Base-by-base conservation (phyloP, 495 filamentous ascomycete genomes). In the Staphylotrichum tortipilum region DNA sequence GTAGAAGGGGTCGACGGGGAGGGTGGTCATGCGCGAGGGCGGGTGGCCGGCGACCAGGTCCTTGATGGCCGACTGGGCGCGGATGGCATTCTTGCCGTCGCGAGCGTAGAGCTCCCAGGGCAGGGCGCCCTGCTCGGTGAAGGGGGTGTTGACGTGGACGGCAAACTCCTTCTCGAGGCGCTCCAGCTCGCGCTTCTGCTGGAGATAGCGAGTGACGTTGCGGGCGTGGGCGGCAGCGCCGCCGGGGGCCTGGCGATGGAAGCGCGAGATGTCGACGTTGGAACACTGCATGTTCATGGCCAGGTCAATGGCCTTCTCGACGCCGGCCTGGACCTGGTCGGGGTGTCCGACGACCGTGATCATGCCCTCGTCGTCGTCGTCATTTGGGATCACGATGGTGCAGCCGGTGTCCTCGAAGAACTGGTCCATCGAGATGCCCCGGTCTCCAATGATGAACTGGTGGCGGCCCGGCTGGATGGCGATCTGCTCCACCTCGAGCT, bases 381-480 rank as follows among this genome's bases (percentile, higher is more conserved):
- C 26, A 28, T 75, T 80, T 24, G 94, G 90, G 19, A 96, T 58
- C 37, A 96, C 79, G 38, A 97, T 80, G 34, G 85, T 76, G 67
- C 94, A 99, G 43, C 91, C 92, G 39, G 91, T 96, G 53, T 95
- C 81, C 14, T 81, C 79, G 50, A 95, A 79, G 71, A 99, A 91
- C 37, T 94, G 77, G 43, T 95, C 82, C 36, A 89, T 68, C 3
- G 86, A 82, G 50, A 82, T 77, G 26, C 85, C 87, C 45, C 79
- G 72, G 31, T 92, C 81, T 31, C 88, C 88, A 52, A 94, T 80
- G 57, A 99, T 87, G 68, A 95, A 95, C 61, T 89, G 89, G 64
- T 95, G 91, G 34, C 84, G 81, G 17, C 83, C 85, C 45, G 79
- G 82, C 53, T 86, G 80, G 56, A 98, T 81, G 1, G 79, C 73